Base-by-base conservation (phyloP, 2,329 filamentous ascomycete genomes). In the Pseudovirgaria hyperparasitica region DNA sequence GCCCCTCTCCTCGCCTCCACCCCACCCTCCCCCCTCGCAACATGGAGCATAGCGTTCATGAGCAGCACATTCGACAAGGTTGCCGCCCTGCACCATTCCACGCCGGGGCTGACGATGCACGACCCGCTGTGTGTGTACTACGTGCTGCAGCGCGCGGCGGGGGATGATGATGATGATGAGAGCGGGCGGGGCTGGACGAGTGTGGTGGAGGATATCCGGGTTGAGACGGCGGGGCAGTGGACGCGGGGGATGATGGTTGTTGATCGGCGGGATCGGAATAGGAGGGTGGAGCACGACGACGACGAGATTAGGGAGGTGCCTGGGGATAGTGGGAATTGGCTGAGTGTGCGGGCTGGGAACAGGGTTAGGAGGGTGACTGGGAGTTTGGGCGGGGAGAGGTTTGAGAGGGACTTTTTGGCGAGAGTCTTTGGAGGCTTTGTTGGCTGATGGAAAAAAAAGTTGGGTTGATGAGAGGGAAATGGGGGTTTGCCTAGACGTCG, bases 141-240 rank as follows among this genome's bases (percentile, higher is more conserved):
- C 29, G 42, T 39, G 5, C 27, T 54, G 2, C 36, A 36, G 1
- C 9, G 40, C 2, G 19, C 22, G 2, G 33, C n/a, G n/a, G n/a
- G n/a, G n/a, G n/a, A n/a, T n/a, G n/a, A n/a, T n/a, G n/a, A n/a
- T n/a, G n/a, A n/a, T n/a, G n/a, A n/a, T n/a, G n/a, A n/a, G n/a
- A n/a, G 43, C 13, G 9, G 34, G 0, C 9, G 10, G 26, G 30
- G 26, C 1, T 61, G 57, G 58, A 35, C 47, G 14, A 47, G 60
- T 27, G 44, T 41, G 11, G 37, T 43, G n/a, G 46, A 45, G 52
- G 90, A 98, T 50, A 77, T 98, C 30, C 70, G 90, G 12, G 64
- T 98, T 21, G 90, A 98, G 58, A 92, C 85, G 0, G 61, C 70
- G 3, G 90, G 87, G 2, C 90, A 96, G 60, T 98, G 90, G 90